Evolutionary conservation across 148 eudicot species (phyloP).

Genomic region (Chenopodium formosanum): DNA sequence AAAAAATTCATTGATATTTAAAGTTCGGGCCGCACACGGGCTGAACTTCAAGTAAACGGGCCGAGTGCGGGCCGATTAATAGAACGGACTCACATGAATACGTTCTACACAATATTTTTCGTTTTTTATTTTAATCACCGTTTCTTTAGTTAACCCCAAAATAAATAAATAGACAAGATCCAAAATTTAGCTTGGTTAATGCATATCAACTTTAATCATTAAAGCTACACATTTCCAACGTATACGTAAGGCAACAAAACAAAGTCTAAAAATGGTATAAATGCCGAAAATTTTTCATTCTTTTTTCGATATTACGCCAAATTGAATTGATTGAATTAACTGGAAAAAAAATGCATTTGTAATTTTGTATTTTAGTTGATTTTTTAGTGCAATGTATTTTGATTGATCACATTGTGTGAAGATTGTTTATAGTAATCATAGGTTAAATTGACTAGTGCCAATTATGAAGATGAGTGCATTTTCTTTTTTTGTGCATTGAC

Average conservation of each 20-base stretch:
- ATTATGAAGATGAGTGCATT: neutral
- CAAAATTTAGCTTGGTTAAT: neutral
- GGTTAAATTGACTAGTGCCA: neutral
- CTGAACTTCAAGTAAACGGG: too few relatives aligned
- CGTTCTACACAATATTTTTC: too few relatives aligned
- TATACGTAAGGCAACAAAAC: neutral
- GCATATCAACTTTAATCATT: neutral
- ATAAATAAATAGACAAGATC: too few relatives aligned
- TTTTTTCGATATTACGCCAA: neutral
- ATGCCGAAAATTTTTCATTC: neutral
- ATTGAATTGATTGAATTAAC: neutral
- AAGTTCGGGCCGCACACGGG: too few relatives aligned
- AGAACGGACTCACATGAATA: too few relatives aligned
- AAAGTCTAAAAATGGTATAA: neutral
- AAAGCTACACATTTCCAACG: neutral
- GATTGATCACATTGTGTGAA: neutral
- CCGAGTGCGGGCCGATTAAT: too few relatives aligned
- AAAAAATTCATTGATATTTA: too few relatives aligned
- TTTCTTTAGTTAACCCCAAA: neutral
- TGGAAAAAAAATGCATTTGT: neutral
- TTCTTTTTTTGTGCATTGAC: neutral
- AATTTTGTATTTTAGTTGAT: neutral
- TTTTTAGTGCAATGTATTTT: neutral
- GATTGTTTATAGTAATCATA: neutral
- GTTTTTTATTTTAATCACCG: neutral